phyloP scores from a whole-genome alignment of 768 basidiomycete species.

The Psilocybe sp. region DNA sequence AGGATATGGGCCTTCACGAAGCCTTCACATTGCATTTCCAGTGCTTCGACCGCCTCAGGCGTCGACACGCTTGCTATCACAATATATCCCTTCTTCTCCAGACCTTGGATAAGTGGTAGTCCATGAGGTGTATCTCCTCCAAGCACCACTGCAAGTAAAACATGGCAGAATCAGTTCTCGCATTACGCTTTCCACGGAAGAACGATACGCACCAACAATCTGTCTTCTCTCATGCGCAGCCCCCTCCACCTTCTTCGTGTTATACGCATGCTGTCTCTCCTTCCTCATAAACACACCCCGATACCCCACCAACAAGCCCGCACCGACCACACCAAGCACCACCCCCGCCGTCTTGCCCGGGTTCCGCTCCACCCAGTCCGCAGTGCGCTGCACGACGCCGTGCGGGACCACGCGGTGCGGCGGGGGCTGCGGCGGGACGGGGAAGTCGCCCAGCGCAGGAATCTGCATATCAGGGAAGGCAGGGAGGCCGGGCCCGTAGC shows the following conservation, averaged over 20 bases:
- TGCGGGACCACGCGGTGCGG: constrained; percentile 48
- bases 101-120: constrained; percentile 65
- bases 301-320: constrained; percentile 62
- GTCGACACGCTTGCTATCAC: constrained; percentile 77
- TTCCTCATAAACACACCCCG: constrained; percentile 28
- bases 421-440: constrained; percentile 60
- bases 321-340: constrained; percentile 55
- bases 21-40: constrained; percentile 69
- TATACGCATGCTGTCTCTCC: constrained; percentile 30
- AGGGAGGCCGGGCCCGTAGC: constrained; percentile 73
- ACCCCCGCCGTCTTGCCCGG: constrained; percentile 61
- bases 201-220: constrained; percentile 57
- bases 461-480: constrained; percentile 49
- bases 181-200: neutral
- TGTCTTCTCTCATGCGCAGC: constrained; percentile 49
- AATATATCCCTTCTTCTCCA: constrained; percentile 80
- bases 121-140: constrained; percentile 78
- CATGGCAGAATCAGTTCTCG: constrained; percentile 1
- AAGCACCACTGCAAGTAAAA: constrained; percentile 56
- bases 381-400: constrained; percentile 42
- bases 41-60: constrained; percentile 56
- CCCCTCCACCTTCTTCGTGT: constrained; percentile 42
- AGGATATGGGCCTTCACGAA: constrained; percentile 81
- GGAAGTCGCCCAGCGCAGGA: constrained; percentile 67
- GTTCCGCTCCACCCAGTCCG: constrained; percentile 53